Evolutionary conservation across 2,329 filamentous ascomycete species (phyloP), one percentile per base, ranked within the genome.

Genomic region (Beauveria bassiana): DNA sequence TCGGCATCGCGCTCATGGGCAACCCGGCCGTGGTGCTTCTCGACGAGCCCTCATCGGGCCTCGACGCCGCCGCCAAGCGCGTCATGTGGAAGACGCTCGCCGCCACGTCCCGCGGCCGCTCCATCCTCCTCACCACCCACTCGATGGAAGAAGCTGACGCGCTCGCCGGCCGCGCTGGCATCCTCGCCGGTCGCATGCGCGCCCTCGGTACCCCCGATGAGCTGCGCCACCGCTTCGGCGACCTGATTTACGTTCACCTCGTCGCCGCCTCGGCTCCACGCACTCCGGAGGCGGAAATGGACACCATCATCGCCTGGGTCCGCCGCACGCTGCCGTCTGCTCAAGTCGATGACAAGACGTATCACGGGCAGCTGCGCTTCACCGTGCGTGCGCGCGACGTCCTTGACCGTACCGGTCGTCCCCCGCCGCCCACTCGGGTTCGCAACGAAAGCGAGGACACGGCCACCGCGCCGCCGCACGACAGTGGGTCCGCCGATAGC

Each of bases 61-160:
- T 97, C 77, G 93, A 98, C 68, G 92, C 93, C 0, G 91, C 91
- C 0, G 88, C 91, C 0, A 97, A 97, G 73, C 84, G 93, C 47
- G 83, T 96, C 66, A 96, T 98, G 90, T 97, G 93, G 93, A 85
- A 85, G 61, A 96, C 92, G 0, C 79, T 97, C 1, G 84, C 85
- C 3, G 82, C 86, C 1, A 86, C 93, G 3, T 86, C 88, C 0
- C 83, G 86, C 0, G 91, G 91, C 0, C 84, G 93, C n/a, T 90
- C 88, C 0, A 84, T 97, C 18, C 79, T 98, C 1, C 81, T 98
- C 20, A 97, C 93, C 0, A 97, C 93, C 0, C 93, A 98, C 73
- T 90, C 86, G 54, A 96, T 97, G 92, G 93, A 97, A 72, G 93
- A 97, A 75, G 93, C 93, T 0, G 91, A 96, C 69, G 92, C 92